Evolutionary conservation across 306 rosid genomes (phyloP).

Genomic region (Crotalaria pallida): DNA sequence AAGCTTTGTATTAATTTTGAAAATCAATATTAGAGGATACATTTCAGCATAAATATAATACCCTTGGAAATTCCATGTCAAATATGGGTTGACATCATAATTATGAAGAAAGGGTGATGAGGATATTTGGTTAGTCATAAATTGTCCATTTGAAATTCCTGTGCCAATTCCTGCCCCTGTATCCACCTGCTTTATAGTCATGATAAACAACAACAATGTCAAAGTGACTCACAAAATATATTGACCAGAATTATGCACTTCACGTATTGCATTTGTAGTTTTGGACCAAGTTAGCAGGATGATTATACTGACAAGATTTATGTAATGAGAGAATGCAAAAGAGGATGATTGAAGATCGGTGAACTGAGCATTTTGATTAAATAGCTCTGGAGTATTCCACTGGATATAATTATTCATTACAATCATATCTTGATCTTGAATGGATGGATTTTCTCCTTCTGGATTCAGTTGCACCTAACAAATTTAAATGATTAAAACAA

Average conservation of each 20-base stretch:
- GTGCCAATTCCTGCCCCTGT: neutral
- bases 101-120: neutral
- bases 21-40: neutral
- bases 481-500: neutral
- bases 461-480: constrained; percentile 9
- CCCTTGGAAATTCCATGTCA: neutral
- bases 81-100: neutral
- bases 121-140: neutral
- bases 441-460: neutral
- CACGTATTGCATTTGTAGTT: neutral
- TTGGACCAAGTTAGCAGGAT: neutral
- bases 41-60: neutral
- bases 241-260: too few species aligned
- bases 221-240: neutral
- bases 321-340: neutral
- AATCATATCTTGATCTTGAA: neutral
- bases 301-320: constrained; percentile 4
- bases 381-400: neutral
- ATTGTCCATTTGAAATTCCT: neutral
- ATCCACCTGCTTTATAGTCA: neutral
- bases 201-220: neutral
- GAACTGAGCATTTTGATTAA: neutral
- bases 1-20: too few species aligned
- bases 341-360: neutral
- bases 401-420: neutral